Evolutionary conservation across 2,329 filamentous ascomycete species (phyloP).

Genomic region (Pestalotiopsis sp.): DNA sequence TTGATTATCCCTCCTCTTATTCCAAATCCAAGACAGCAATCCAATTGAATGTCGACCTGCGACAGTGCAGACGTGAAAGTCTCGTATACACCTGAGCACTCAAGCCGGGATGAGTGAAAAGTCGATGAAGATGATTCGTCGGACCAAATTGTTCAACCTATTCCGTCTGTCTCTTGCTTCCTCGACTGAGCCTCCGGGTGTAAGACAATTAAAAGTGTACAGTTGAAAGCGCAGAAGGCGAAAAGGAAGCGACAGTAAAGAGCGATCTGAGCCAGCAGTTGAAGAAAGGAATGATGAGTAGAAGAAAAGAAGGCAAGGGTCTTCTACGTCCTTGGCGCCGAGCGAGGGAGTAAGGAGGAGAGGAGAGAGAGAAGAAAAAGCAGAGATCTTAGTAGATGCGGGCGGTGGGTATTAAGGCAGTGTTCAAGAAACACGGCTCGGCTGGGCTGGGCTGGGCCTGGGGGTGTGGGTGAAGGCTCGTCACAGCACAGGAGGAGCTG

Average conservation of each 20-base stretch:
- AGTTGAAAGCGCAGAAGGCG: slow-evolving; percentile 22
- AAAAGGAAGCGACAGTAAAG: slow-evolving; percentile 39
- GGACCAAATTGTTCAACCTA: not conserved
- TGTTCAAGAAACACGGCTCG: slow-evolving; percentile 22
- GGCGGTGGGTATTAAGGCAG: slow-evolving; percentile 37
- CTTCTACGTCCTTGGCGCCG: slow-evolving; percentile 48
- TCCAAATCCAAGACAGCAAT: slow-evolving; percentile 26
- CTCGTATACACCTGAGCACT: slow-evolving; percentile 19
- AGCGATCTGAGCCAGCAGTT: slow-evolving; percentile 65
- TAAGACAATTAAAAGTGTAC: slow-evolving; percentile 27
- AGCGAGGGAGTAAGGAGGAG: slow-evolving; percentile 31
- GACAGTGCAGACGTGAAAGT: slow-evolving; percentile 40
- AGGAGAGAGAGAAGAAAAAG: slow-evolving; percentile 17
- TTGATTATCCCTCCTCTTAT: slow-evolving; percentile 33
- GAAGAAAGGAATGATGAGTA: slow-evolving; percentile 42
- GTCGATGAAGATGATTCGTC: slow-evolving; percentile 18
- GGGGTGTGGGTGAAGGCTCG: slow-evolving; percentile 19
- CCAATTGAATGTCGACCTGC: slow-evolving; percentile 56
- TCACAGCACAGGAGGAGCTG: slow-evolving; percentile 39
- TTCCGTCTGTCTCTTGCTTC: slow-evolving; percentile 13
- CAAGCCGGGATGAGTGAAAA: slow-evolving; percentile 17
- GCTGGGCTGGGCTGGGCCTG: slow-evolving; percentile 28
- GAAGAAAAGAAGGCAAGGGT: slow-evolving; percentile 37
- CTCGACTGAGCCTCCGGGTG: slow-evolving; percentile 21
- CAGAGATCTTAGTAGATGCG: slow-evolving; percentile 25